phyloP scores from a whole-genome alignment of 495 filamentous ascomycete species.

The Usnea hakonensis region DNA sequence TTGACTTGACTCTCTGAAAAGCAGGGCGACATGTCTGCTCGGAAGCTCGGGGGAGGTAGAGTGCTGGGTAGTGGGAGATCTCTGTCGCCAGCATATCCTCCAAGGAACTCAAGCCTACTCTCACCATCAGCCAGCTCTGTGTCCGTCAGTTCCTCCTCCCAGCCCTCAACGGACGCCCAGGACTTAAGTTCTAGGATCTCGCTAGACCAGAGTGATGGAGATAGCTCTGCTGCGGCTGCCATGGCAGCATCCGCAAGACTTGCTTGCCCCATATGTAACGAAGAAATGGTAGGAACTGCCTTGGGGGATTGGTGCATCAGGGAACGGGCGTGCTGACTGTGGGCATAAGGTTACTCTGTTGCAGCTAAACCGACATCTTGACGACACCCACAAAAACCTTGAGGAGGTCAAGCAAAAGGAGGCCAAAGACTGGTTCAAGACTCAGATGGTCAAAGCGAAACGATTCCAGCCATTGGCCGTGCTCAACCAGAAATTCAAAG shows the following conservation, averaged over 20 bases:
- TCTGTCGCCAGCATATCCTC: constrained; percentile 58
- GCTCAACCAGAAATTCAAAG: constrained; percentile 90
- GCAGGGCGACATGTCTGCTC: constrained; percentile 58
- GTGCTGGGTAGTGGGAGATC: constrained; percentile 75
- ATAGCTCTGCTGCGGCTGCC: constrained; percentile 41
- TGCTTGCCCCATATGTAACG: constrained; percentile 89
- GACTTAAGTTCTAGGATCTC: constrained; percentile 54
- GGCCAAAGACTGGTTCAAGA: constrained; percentile 96
- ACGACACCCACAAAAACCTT: constrained; percentile 89
- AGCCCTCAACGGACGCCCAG: constrained; percentile 48
- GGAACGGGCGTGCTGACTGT: constrained; percentile 14
- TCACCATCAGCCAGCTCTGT: constrained; percentile 54
- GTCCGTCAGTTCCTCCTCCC: constrained; percentile 55
- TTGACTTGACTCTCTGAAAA: neutral
- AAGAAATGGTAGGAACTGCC: constrained; percentile 69
- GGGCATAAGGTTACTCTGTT: constrained; percentile 68
- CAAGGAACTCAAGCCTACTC: constrained; percentile 45
- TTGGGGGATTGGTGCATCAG: constrained; percentile 2
- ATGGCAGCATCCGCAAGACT: constrained; percentile 55
- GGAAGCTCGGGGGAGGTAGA: constrained; percentile 82
- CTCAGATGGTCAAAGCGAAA: constrained; percentile 92
- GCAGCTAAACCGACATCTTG: constrained; percentile 90
- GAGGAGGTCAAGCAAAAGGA: constrained; percentile 91
- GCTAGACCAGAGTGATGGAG: constrained; percentile 42
- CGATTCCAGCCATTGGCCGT: constrained; percentile 88